Conservation (phyloP, 2,329 filamentous ascomycete genomes). For the Alternaria sp. region DNA sequence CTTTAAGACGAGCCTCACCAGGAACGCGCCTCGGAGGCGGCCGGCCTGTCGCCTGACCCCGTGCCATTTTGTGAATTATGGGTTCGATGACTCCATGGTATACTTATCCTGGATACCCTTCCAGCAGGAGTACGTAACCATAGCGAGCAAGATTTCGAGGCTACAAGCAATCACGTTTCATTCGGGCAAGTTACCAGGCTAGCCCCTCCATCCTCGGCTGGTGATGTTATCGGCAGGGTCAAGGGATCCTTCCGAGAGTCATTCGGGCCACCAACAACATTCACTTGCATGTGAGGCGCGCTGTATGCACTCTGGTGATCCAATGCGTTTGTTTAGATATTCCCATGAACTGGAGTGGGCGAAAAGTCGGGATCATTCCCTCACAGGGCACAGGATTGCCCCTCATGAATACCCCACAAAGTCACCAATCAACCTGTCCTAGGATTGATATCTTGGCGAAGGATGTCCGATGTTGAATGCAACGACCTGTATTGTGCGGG, state of each 20-base stretch:
- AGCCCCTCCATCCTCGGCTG: slow-evolving; percentile 5
- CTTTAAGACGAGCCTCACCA: slow-evolving; percentile 8
- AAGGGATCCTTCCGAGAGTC: slow-evolving; percentile 1
- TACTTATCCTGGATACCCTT: not conserved
- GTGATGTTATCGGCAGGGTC: slow-evolving; percentile 10
- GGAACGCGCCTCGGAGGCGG: slow-evolving; percentile 16
- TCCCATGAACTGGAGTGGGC: not conserved
- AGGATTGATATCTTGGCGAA: not conserved
- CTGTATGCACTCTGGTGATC: not conserved
- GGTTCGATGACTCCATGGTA: slow-evolving; percentile 5
- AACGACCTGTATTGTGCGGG: not conserved
- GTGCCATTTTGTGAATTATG: slow-evolving; percentile 16
- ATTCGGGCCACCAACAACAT: not conserved
- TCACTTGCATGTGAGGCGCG: not conserved
- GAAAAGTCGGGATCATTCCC: not conserved
- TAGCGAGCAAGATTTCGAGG: slow-evolving; percentile 5
- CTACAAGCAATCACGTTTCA: not conserved
- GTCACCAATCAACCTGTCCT: not conserved
- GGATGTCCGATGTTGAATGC: not conserved
- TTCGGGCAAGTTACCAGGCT: not conserved
- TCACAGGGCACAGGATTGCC: not conserved
- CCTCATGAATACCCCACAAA: not conserved
- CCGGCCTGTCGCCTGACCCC: slow-evolving; percentile 19
- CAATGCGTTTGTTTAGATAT: not conserved
- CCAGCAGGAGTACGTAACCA: not conserved